Conservation (phyloP, 129 eudicot species). For the Saposhnikovia divaricata region DNA sequence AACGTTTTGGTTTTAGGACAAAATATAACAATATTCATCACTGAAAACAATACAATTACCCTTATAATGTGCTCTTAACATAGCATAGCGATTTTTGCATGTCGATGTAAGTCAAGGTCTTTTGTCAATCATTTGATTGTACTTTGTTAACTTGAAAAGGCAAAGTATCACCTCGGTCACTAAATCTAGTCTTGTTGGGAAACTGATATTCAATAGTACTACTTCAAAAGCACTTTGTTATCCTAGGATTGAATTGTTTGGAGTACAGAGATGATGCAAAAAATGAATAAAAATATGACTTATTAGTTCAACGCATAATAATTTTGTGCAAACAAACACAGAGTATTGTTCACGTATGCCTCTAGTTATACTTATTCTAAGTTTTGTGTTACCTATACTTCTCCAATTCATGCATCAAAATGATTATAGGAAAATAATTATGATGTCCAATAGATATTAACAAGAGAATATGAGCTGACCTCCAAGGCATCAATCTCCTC, state of each 20-base stretch:
- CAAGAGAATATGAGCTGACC: conserved; percentile 31
- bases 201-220: neutral
- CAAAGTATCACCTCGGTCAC: neutral
- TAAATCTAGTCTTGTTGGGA: neutral
- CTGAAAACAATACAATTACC: neutral
- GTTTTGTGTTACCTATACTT: neutral
- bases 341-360: neutral
- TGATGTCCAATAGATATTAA: neutral
- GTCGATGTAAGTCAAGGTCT: neutral
- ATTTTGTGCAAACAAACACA: neutral
- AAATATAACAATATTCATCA: neutral
- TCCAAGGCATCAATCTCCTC: conserved; percentile 98
- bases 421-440: neutral
- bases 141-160: neutral
- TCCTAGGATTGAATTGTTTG: neutral
- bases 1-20: neutral
- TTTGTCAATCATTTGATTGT: neutral
- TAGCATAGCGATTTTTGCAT: neutral
- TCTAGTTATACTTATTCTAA: neutral
- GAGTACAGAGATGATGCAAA: neutral
- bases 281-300: neutral
- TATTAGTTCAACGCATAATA: neutral
- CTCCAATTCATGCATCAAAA: neutral
- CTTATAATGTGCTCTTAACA: neutral
- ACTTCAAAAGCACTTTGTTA: neutral